Evolutionary conservation across 441 rosid genomes (phyloP).

Genomic region (Erodium texanum): DNA sequence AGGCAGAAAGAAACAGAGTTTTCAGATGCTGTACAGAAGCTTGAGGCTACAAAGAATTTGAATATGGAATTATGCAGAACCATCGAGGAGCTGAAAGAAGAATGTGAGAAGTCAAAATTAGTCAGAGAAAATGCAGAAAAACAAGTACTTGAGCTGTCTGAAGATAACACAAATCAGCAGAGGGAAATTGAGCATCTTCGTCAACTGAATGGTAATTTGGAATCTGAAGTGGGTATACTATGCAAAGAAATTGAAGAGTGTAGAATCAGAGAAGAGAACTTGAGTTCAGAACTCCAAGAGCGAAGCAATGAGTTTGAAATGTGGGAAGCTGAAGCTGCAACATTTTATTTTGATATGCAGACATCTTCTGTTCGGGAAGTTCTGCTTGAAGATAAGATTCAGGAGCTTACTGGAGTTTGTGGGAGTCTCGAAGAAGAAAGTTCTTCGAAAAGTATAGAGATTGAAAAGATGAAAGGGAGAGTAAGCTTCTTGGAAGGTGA

Average conservation of each 20-base stretch:
- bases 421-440: slow-evolving; percentile 39
- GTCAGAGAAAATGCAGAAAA: slow-evolving; percentile 31
- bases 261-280: slow-evolving; percentile 38
- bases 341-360: slow-evolving; percentile 62
- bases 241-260: slow-evolving; percentile 44
- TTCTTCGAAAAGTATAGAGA: slow-evolving; percentile 28
- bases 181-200: slow-evolving; percentile 46
- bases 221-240: slow-evolving; percentile 36
- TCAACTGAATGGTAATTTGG: slow-evolving; percentile 43
- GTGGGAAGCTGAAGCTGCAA: slow-evolving; percentile 63
- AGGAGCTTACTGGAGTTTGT: slow-evolving; percentile 43
- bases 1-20: slow-evolving; percentile 47
- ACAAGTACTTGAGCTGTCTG: slow-evolving; percentile 35
- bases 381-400: slow-evolving; percentile 53
- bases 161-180: slow-evolving; percentile 33
- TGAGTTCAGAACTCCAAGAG: slow-evolving; percentile 55
- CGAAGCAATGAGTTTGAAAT: slow-evolving; percentile 48
- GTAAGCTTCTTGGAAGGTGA: slow-evolving; percentile 42
- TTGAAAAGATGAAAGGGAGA: slow-evolving; percentile 43
- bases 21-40: slow-evolving; percentile 50
- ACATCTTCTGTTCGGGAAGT: slow-evolving; percentile 46
- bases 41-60: slow-evolving; percentile 39
- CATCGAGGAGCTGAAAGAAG: slow-evolving; percentile 53
- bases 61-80: slow-evolving; percentile 41
- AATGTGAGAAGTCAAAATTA: slow-evolving; percentile 40